Base-by-base conservation (phyloP, 2,329 filamentous ascomycete genomes). In the Penicillium expansum region DNA sequence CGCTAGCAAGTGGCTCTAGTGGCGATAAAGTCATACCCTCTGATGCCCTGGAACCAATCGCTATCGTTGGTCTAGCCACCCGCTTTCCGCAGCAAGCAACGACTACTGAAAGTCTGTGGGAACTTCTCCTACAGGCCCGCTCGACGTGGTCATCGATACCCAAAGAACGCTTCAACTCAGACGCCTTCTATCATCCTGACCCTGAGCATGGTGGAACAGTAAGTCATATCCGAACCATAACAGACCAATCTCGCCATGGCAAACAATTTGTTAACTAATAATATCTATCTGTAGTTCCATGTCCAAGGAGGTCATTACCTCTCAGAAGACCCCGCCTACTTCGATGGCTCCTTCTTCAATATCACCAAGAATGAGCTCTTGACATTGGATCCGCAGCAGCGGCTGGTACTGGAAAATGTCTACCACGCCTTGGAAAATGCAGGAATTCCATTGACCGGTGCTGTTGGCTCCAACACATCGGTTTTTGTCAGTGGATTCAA, bases 141-240 rank as follows among this genome's bases (percentile, higher is more conserved):
- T 67, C 68, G 8, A 67, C 69, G 1, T 68, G 62, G 61, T 66
- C 73, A 2, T 58, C 68, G 9, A 72, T 76, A 9, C 76, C 76
- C 6, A 57, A 67, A 16, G 68, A 72, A n/a, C 64, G 75, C 3
- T 69, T 74, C 37, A 74, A 72, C 57, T 54, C 67, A 1, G 65
- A 68, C 20, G 72, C 69, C 2, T 71, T 69, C 58, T 76, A 74
- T 60, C 74, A 77, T 57, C 75, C 75, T 6, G 69, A 75, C 53
- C 61, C 67, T 10, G 69, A 74, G 35, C 68, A 71, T 63, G 67
- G 67, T 29, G 71, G 67, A 47, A 72, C 71, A 14, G 69, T 71
- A 52, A 57, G 63, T 65, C 18, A 27, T 29, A 13, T 48, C 10
- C 20, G 14, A 47, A 8, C 30, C 5, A 27, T 20, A 22, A n/a